Conservation (phyloP, 2,329 filamentous ascomycete genomes). For the Botrytis galanthina region DNA sequence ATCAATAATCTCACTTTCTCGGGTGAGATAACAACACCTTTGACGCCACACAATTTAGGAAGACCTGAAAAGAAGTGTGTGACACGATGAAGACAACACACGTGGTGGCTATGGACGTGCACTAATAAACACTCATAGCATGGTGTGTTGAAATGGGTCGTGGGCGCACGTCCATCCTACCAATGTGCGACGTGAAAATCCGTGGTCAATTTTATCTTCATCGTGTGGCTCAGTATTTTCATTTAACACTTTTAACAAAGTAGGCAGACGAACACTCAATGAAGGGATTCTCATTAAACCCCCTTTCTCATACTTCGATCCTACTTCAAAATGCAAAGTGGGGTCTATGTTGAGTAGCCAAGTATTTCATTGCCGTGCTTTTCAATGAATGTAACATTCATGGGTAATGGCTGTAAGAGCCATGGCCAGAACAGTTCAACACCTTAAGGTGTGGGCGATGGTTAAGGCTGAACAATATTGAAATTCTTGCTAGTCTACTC, state of each 20-base stretch:
- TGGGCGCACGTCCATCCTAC: not conserved
- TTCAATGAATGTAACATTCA: conserved; percentile 8
- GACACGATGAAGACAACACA: not conserved
- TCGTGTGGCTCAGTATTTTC: not conserved
- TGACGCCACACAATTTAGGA: conserved; percentile 4
- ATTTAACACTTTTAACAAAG: not conserved
- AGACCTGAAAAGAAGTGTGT: not conserved
- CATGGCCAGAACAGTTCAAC: not conserved
- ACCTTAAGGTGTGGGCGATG: not conserved
- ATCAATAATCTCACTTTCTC: not conserved
- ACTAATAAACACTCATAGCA: not conserved
- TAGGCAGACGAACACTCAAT: not conserved
- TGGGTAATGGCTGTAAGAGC: not conserved
- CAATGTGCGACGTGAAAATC: not conserved
- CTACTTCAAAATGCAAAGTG: conserved; percentile 3
- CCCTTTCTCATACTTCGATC: conserved; percentile 9
- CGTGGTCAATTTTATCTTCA: not conserved
- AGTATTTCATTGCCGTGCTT: not conserved
- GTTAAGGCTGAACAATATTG: conserved; percentile 15
- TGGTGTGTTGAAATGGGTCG: not conserved
- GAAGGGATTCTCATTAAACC: not conserved
- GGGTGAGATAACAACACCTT: not conserved
- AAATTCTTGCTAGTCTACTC: not conserved
- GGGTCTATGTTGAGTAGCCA: not conserved
- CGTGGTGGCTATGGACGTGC: not conserved